Conservation (phyloP, 306 rosid species). For the Rosa rugosa region DNA sequence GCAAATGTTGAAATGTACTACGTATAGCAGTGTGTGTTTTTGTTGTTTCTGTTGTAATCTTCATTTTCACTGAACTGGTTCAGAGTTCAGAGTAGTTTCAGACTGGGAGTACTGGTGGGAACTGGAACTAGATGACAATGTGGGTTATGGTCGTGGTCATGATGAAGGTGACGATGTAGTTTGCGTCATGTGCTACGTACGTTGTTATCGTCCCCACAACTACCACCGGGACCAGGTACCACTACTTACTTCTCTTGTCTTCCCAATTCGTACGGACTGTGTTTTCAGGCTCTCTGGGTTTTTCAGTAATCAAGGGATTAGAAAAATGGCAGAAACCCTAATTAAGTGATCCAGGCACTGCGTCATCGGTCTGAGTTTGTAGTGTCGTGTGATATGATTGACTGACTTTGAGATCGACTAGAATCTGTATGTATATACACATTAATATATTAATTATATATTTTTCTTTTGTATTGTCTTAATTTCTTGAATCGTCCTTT, state of each 20-base stretch:
- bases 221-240: slow-evolving; percentile 3
- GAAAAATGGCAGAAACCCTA: not conserved
- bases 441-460: not conserved
- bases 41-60: slow-evolving; percentile 16
- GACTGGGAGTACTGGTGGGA: slow-evolving; percentile 9
- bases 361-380: not conserved
- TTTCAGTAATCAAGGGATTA: slow-evolving; percentile 2
- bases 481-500: not conserved
- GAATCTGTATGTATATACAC: not conserved
- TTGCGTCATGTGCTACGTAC: not conserved
- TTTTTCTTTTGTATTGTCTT: not conserved
- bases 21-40: slow-evolving; percentile 5
- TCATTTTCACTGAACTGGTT: slow-evolving; percentile 8
- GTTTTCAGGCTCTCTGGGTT: not conserved
- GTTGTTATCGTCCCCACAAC: not conserved
- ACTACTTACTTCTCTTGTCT: not conserved
- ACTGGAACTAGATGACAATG: slow-evolving; percentile 11
- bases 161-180: slow-evolving; percentile 11
- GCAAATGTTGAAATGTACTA: not conserved
- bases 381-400: slow-evolving; percentile 8
- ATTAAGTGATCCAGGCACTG: not conserved
- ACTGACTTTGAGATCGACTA: not conserved
- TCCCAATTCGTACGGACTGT: slow-evolving; percentile 13
- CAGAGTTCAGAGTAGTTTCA: slow-evolving; percentile 11
- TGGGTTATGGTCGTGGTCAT: slow-evolving; percentile 6